phyloP scores from a whole-genome alignment of 2,329 filamentous ascomycete genomes.

The Trichophyton equinum region DNA sequence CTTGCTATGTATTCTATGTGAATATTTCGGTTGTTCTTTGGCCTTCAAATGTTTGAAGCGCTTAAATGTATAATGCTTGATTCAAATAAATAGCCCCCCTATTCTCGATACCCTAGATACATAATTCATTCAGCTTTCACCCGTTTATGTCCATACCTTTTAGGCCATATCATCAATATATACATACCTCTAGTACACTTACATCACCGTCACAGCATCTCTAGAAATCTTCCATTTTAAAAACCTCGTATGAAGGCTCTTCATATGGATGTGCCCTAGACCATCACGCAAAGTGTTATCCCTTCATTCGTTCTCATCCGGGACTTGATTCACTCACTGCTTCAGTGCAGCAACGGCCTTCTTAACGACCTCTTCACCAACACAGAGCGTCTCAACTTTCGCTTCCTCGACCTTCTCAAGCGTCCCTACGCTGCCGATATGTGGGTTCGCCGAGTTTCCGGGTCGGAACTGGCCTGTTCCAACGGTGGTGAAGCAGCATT shows the following conservation, averaged over 20 bases:
- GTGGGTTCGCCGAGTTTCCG: slow-evolving; percentile 27
- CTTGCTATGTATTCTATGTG: not conserved
- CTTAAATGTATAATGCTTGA: not conserved
- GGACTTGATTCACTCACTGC: not conserved
- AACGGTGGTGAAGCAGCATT: slow-evolving; percentile 28
- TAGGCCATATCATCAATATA: not conserved
- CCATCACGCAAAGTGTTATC: not conserved
- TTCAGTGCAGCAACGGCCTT: slow-evolving; percentile 29
- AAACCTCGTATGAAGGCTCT: slow-evolving; percentile 34
- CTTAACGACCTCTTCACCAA: slow-evolving; percentile 27
- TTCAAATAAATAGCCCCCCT: not conserved
- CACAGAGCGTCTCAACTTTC: slow-evolving; percentile 33
- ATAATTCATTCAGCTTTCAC: not conserved
- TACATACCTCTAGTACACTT: not conserved
- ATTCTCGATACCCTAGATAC: not conserved
- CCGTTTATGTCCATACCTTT: too few species aligned
- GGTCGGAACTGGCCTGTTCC: slow-evolving; percentile 34
- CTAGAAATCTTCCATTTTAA: slow-evolving; percentile 32
- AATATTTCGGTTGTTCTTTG: not conserved
- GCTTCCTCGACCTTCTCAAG: slow-evolving; percentile 32
- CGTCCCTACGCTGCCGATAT: slow-evolving; percentile 28
- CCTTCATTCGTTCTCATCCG: not conserved
- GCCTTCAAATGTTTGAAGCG: not conserved
- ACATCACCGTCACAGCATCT: not conserved
- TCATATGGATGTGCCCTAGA: slow-evolving; percentile 35